phyloP scores from a whole-genome alignment of 2,329 filamentous ascomycete species.

The Graphilbum ipis-grandicollis region DNA sequence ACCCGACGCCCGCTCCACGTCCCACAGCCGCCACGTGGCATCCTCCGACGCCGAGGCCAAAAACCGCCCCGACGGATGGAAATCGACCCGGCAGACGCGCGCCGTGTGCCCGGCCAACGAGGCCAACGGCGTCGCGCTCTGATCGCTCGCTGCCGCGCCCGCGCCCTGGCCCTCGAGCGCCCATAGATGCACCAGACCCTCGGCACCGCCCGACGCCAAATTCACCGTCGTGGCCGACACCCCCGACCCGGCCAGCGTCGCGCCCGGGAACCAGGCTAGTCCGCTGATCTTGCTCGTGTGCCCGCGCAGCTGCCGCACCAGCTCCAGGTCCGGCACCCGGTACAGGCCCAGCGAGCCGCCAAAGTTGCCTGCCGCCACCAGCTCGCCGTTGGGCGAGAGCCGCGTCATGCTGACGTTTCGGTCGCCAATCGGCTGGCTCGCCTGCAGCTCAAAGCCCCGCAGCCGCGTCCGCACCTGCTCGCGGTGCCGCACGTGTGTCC shows the following conservation, averaged over 20 bases:
- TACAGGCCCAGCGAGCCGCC: constrained; percentile 76
- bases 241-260: constrained; percentile 53
- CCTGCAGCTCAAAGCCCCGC: constrained; percentile 74
- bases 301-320: constrained; percentile 58
- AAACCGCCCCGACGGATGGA: constrained; percentile 81
- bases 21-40: constrained; percentile 94
- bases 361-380: constrained; percentile 85
- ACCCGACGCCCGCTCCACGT: constrained; percentile 63
- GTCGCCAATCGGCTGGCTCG: constrained; percentile 82
- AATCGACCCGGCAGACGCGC: constrained; percentile 81
- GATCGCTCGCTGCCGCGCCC: no score
- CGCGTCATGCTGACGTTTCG: constrained; percentile 82
- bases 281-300: constrained; percentile 85
- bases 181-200: constrained; percentile 81
- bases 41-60: constrained; percentile 89
- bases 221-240: constrained; percentile 63
- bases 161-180: constrained; percentile 48
- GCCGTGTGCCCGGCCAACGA: constrained; percentile 72
- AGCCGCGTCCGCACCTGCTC: constrained; percentile 76
- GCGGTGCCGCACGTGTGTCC: constrained; percentile 82
- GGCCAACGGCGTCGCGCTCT: constrained; percentile 64
- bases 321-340: constrained; percentile 64
- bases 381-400: constrained; percentile 70
- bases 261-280: constrained; percentile 73
- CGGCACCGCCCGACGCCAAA: constrained; percentile 77